These are phyloP conservation scores for Boletus tylopilopsis DNA, from an alignment of 768 basidiomycete genomes.

Conservation along the genomic window DNA sequence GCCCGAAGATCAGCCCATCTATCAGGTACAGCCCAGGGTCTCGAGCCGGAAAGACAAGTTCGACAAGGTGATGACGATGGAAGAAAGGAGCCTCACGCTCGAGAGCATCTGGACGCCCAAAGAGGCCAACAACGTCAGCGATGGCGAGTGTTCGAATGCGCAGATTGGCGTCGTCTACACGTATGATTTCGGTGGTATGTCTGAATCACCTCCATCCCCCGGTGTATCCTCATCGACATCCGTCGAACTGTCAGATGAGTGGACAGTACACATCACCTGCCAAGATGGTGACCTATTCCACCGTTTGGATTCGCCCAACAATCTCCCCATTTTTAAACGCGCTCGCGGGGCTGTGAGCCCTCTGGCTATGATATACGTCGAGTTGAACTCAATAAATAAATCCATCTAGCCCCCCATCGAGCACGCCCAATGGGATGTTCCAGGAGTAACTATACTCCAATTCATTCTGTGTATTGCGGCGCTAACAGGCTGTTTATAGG, in stretches of 20 bases:
- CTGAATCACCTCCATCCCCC: neutral
- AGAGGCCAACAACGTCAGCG: slow-evolving; percentile 18
- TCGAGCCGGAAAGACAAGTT: slow-evolving; percentile 1
- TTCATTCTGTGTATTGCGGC: neutral
- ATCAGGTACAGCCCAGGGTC: slow-evolving; percentile 11
- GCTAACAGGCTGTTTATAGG: slow-evolving; percentile 14
- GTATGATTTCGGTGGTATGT: slow-evolving; percentile 20
- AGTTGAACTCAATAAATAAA: no score
- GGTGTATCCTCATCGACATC: neutral
- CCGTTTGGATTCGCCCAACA: slow-evolving; percentile 6
- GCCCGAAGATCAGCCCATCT: slow-evolving; percentile 16
- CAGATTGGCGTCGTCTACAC: slow-evolving; percentile 24
- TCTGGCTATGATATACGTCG: no score
- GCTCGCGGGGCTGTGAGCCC: slow-evolving; percentile 22
- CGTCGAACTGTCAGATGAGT: slow-evolving; percentile 15
- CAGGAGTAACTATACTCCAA: neutral
- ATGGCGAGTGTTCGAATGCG: slow-evolving; percentile 22
- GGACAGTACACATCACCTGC: slow-evolving; percentile 28
- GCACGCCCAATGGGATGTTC: slow-evolving; percentile 5
- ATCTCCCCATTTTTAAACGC: slow-evolving; percentile 17
- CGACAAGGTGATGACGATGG: slow-evolving; percentile 12
- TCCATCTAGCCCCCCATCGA: slow-evolving; percentile 20
- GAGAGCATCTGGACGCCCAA: slow-evolving; percentile 25
- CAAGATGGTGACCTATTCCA: slow-evolving; percentile 12
- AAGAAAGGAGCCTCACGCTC: slow-evolving; percentile 21